Evolutionary conservation across 257 asterid genomes (phyloP).

Genomic region (Solanum infundibuliforme): DNA sequence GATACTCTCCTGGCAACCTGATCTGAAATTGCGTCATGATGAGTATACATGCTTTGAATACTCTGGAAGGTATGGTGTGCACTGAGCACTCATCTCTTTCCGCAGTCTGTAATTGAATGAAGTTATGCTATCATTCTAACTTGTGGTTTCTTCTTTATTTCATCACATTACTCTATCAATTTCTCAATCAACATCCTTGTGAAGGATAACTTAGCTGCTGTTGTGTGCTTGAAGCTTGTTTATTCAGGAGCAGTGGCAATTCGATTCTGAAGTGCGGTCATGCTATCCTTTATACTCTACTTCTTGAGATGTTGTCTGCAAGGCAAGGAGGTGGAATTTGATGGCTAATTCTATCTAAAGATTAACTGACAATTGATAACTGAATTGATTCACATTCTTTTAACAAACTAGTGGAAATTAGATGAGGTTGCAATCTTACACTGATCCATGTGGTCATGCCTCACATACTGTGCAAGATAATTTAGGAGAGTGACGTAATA

Average conservation of each 20-base stretch:
- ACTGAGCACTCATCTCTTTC: constrained; percentile 8
- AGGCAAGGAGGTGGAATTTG: background rate
- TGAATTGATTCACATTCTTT: background rate
- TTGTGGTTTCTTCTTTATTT: background rate
- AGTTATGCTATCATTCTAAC: background rate
- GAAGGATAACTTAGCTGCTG: background rate
- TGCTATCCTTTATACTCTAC: background rate
- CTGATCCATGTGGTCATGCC: background rate
- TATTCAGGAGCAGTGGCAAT: background rate
- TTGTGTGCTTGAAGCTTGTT: background rate
- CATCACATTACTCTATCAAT: background rate
- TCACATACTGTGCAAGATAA: background rate
- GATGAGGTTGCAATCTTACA: background rate
- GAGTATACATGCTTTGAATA: constrained; percentile 85
- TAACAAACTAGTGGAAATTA: background rate
- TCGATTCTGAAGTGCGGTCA: background rate
- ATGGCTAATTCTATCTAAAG: background rate
- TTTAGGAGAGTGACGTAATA: background rate
- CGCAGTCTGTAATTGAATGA: background rate
- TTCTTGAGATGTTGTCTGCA: background rate
- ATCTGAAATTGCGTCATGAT: constrained; percentile 61
- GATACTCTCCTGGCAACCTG: constrained; percentile 87
- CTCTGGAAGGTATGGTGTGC: constrained; percentile 63
- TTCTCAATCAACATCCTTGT: background rate
- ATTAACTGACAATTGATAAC: background rate